A percentile compares a stretch with the other conserved stretches of the same genome.
Conservation (phyloP, 2,329 filamentous ascomycete species). For the Beauveria medogensis region DNA sequence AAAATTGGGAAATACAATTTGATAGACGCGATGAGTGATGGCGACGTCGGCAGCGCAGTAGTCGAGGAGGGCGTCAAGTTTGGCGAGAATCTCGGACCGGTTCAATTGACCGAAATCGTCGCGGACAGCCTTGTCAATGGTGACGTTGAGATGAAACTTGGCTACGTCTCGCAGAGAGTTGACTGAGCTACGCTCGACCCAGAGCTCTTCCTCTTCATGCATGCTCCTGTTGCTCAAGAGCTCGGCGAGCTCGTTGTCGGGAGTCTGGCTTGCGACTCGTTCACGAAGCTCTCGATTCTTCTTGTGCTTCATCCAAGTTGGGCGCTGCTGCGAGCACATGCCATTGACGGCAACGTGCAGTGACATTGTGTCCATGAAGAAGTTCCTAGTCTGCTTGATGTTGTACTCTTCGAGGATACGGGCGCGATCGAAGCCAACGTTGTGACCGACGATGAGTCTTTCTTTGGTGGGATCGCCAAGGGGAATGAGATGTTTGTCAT, state of each 20-base stretch:
- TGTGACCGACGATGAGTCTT: conserved; percentile 84
- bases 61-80: conserved; percentile 75
- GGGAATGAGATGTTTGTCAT: conserved; percentile 74
- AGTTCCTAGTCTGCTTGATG: conserved; percentile 71
- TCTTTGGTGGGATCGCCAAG: conserved; percentile 67
- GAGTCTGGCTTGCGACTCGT: conserved; percentile 63
- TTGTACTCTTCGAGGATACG: conserved; percentile 84
- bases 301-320: conserved; percentile 95
- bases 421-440: conserved; percentile 89
- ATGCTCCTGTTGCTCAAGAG: conserved; percentile 61
- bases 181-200: conserved; percentile 89
- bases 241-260: conserved; percentile 61
- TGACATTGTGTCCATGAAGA: conserved; percentile 96
- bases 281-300: conserved; percentile 82
- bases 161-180: conserved; percentile 94
- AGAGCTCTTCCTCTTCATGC: conserved; percentile 88
- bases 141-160: conserved; percentile 87
- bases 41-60: conserved; percentile 94
- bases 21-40: conserved; percentile 89
- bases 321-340: conserved; percentile 94
- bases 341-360: conserved; percentile 95
- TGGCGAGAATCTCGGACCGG: conserved; percentile 58
- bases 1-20: conserved; percentile 86
- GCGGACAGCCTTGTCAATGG: conserved; percentile 81
- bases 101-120: conserved; percentile 82